These are phyloP conservation scores for Neoboletus brunneissimus DNA, from an alignment of 768 basidiomycete genomes.

Conservation along the genomic window DNA sequence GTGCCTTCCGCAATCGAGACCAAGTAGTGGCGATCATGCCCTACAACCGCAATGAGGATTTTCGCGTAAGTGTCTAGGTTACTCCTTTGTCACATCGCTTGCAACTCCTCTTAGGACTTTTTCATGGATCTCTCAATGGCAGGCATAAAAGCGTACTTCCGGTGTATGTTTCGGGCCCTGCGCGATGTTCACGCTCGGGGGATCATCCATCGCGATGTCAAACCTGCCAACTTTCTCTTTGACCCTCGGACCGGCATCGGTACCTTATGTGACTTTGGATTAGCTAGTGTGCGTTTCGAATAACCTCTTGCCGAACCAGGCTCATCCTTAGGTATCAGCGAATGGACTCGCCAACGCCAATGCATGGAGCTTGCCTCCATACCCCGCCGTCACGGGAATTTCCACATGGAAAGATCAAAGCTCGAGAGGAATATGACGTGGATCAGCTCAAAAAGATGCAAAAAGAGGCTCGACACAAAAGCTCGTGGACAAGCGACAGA, in stretches of 20 bases:
- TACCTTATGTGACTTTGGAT: slow-evolving; percentile 90
- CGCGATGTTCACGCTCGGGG: slow-evolving; percentile 82
- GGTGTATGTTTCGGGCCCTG: slow-evolving; percentile 86
- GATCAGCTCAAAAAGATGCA: slow-evolving; percentile 56
- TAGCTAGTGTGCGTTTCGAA: slow-evolving; percentile 73
- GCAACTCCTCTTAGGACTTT: slow-evolving; percentile 56
- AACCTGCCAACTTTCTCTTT: slow-evolving; percentile 96
- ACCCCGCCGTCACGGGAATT: slow-evolving; percentile 54
- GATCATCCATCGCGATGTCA: slow-evolving; percentile 96
- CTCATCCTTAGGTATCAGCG: slow-evolving; percentile 41
- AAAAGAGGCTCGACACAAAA: slow-evolving; percentile 56
- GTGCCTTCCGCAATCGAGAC: slow-evolving; percentile 86
- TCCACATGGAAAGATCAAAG: slow-evolving; percentile 66
- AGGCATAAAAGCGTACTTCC: slow-evolving; percentile 82
- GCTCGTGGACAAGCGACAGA: slow-evolving; percentile 53
- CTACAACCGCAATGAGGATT: slow-evolving; percentile 89
- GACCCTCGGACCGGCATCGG: slow-evolving; percentile 82
- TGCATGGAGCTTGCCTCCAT: slow-evolving; percentile 71
- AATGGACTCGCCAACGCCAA: slow-evolving; percentile 45
- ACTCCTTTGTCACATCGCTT: neutral
- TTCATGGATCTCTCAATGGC: slow-evolving; percentile 70
- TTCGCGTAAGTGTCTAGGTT: slow-evolving; percentile 62
- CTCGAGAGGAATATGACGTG: slow-evolving; percentile 44
- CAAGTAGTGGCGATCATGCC: slow-evolving; percentile 95
- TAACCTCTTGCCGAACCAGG: neutral